These are phyloP conservation scores for Neonectria punicea DNA, from an alignment of 2,329 filamentous ascomycete species.

Conservation along the genomic window DNA sequence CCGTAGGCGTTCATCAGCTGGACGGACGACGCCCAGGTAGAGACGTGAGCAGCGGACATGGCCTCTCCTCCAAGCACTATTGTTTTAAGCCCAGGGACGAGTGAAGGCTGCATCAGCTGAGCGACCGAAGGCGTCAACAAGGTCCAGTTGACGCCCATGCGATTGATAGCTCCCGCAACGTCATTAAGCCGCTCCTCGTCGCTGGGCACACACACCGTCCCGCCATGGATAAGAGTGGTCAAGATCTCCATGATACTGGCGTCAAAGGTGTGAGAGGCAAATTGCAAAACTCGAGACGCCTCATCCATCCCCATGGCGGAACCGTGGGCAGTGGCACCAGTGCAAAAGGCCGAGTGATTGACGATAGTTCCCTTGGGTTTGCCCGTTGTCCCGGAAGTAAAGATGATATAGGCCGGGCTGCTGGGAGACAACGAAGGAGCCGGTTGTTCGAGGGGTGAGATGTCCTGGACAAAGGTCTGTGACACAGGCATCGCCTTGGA, in stretches of 20 bases:
- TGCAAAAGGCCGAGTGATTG: constrained; percentile 23
- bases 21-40: not conserved
- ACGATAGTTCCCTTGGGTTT: constrained; percentile 17
- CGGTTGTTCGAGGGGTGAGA: not conserved
- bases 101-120: constrained; percentile 28
- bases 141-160: constrained; percentile 43
- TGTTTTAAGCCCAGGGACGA: not conserved
- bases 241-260: constrained; percentile 27
- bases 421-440: not conserved
- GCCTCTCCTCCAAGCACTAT: not conserved
- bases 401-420: not conserved
- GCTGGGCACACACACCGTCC: constrained; percentile 62
- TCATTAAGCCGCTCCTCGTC: constrained; percentile 62
- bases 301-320: constrained; percentile 16
- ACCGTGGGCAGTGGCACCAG: constrained; percentile 13
- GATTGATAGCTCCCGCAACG: constrained; percentile 55
- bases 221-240: constrained; percentile 46
- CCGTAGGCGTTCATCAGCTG: constrained; percentile 3
- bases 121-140: constrained; percentile 58
- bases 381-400: constrained; percentile 12
- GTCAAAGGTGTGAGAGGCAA: constrained; percentile 37
- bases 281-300: constrained; percentile 23
- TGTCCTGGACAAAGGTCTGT: not conserved
- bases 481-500: constrained; percentile 8
- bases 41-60: not conserved